phyloP scores from a whole-genome alignment of 192 early-diverging fungal genomes.

The Chytriomyces confervae region DNA sequence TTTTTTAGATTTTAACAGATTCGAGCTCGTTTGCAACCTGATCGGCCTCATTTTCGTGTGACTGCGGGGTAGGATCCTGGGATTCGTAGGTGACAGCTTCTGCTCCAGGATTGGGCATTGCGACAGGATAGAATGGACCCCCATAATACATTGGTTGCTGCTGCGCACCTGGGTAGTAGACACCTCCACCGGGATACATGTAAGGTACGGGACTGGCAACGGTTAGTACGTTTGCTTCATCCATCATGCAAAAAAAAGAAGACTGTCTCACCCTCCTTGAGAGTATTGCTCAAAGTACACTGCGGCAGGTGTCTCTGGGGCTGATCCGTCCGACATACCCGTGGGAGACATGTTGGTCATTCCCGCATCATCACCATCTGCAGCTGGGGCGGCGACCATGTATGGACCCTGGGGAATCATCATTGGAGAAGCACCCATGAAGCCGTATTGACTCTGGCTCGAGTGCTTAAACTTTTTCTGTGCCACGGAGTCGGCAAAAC shows the following conservation, averaged over 20 bases:
- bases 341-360: no score
- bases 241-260: no score
- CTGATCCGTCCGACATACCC: not conserved
- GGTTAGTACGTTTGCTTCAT: no score
- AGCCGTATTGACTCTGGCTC: conserved; percentile 27
- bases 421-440: not conserved
- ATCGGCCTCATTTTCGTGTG: conserved; percentile 12
- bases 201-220: not conserved
- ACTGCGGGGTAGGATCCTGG: not conserved
- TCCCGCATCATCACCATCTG: not conserved
- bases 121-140: conserved; percentile 11
- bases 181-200: not conserved
- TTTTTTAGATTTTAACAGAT: not conserved
- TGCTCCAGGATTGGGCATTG: not conserved
- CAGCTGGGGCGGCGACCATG: not conserved
- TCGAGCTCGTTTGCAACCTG: not conserved
- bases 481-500: conserved; percentile 79
- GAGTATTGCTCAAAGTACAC: conserved; percentile 9
- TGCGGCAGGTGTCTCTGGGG: not conserved
- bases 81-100: not conserved
- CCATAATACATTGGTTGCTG: conserved; percentile 21
- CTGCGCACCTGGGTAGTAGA: not conserved
- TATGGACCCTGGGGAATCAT: not conserved
- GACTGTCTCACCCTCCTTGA: not conserved
- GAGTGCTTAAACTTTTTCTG: conserved; percentile 75